These are phyloP conservation scores for Ceratobasidium theobromae DNA, from an alignment of 1,284 basidiomycete species.

Conservation along the genomic window DNA sequence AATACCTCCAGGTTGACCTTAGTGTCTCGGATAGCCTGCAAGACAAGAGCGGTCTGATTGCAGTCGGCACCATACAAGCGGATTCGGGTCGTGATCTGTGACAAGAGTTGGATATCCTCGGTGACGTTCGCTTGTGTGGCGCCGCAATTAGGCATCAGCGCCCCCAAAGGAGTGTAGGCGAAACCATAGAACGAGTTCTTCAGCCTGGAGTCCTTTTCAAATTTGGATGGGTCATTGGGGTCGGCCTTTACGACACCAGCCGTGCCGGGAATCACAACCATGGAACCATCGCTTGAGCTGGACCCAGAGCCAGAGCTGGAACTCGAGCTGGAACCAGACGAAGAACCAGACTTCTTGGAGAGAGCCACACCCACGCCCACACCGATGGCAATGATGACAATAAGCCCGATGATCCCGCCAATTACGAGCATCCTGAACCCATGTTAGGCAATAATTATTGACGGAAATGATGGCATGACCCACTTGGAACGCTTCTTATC, in stretches of 20 bases:
- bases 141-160: slow-evolving; percentile 48
- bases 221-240: slow-evolving; percentile 62
- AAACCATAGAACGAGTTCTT: slow-evolving; percentile 68
- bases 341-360: slow-evolving; percentile 27
- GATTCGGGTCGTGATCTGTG: slow-evolving; percentile 58
- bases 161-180: slow-evolving; percentile 69
- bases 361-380: slow-evolving; percentile 36
- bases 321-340: background rate
- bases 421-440: slow-evolving; percentile 19
- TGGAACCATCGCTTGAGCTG: slow-evolving; percentile 34
- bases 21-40: slow-evolving; percentile 83
- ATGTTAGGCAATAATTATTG: background rate
- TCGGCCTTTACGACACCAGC: slow-evolving; percentile 54
- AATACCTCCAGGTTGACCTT: slow-evolving; percentile 86
- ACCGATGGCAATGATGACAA: slow-evolving; percentile 33
- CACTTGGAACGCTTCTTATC: slow-evolving; percentile 29
- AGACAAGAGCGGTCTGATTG: slow-evolving; percentile 45
- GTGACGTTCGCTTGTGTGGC: slow-evolving; percentile 47
- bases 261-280: slow-evolving; percentile 27
- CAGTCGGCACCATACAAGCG: slow-evolving; percentile 58
- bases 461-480: background rate
- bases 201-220: slow-evolving; percentile 60
- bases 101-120: slow-evolving; percentile 54
- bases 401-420: slow-evolving; percentile 32
- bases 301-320: slow-evolving; percentile 12